Evolutionary conservation across 192 early-diverging fungal species (phyloP), one percentile per base, ranked within the genome.

Genomic region (Coemansia sp.): DNA sequence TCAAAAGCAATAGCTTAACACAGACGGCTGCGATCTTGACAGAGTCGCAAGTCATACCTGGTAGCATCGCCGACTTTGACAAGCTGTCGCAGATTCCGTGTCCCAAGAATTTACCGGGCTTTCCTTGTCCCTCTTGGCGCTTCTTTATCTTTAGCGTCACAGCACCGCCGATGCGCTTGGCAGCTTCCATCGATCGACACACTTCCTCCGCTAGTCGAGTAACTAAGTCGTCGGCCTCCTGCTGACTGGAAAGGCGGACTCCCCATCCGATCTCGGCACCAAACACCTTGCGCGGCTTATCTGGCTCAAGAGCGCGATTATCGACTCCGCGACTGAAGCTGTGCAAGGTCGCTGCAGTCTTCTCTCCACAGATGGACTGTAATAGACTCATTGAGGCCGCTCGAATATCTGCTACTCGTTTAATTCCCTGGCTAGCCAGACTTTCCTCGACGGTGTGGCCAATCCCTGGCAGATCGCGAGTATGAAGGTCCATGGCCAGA

Each of bases 191-290:
- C 4, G 92, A 71, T 20, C 83, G 80, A 20, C 78, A 81, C 0
- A 94, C 89, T 72, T 94, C 93, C 18, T 76, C 74, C 0, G 84
- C 65, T 32, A 95, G 73, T 40, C 86, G 79, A n/a, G 37, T 43
- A 1, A 96, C 40, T 84, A 96, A 98, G 37, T 76, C 73, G 45
- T 90, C 80, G 2, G 87, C 87, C 68, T 97, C 87, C 2, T 73
- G 67, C 35, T 87, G 69, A 24, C 68, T 91, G 60, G 92, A 87
- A 77, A 98, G 93, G 8, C 95, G 86, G 0, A 98, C 86, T 7
- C 92, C 95, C 94, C 95, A 95, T 52, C 89, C 89, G 16, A 95
- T 86, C 63, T 95, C 93, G 2, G 89, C 91, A 39, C 93, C 92
- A 27, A 97, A 89, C 45, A 86, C 87, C 71, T 92, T 90, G 6